Evolutionary conservation across 2,329 filamentous ascomycete species (phyloP).

Genomic region (Sarocladium strictum): DNA sequence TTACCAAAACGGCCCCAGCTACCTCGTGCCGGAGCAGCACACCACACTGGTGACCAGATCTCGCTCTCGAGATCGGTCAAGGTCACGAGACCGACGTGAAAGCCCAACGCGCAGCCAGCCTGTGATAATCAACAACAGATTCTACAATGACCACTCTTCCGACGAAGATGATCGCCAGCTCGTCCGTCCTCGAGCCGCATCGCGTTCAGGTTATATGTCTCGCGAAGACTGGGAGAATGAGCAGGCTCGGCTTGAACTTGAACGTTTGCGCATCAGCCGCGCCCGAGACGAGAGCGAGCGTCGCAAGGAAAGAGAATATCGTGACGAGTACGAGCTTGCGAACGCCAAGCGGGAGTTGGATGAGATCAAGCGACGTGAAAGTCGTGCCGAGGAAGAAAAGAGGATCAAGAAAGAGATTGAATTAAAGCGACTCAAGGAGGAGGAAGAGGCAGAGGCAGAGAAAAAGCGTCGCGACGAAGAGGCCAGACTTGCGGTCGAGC

Average conservation of each 20-base stretch:
- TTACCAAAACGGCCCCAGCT: slow-evolving; percentile 36
- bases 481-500: slow-evolving; percentile 44
- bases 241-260: slow-evolving; percentile 35
- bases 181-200: slow-evolving; percentile 11
- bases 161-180: not conserved
- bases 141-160: slow-evolving; percentile 38
- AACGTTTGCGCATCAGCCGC: slow-evolving; percentile 36
- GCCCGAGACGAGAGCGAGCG: slow-evolving; percentile 31
- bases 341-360: slow-evolving; percentile 43
- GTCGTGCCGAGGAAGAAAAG: slow-evolving; percentile 42
- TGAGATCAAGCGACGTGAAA: slow-evolving; percentile 37
- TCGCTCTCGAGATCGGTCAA: slow-evolving; percentile 34
- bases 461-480: slow-evolving; percentile 38
- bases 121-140: slow-evolving; percentile 53
- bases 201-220: slow-evolving; percentile 24
- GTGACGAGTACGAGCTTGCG: slow-evolving; percentile 43
- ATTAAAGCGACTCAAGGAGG: slow-evolving; percentile 39
- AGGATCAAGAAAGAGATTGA: slow-evolving; percentile 48
- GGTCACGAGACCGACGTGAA: slow-evolving; percentile 41
- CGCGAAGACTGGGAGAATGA: slow-evolving; percentile 37
- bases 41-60: slow-evolving; percentile 38
- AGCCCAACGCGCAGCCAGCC: slow-evolving; percentile 27
- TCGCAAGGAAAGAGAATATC: slow-evolving; percentile 31
- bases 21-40: slow-evolving; percentile 38
- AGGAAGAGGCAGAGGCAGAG: slow-evolving; percentile 37